Evolutionary conservation across 108 stramenopile genomes (phyloP), one percentile per base, ranked within the genome.

Genomic region (Skeletonema menzelii): DNA sequence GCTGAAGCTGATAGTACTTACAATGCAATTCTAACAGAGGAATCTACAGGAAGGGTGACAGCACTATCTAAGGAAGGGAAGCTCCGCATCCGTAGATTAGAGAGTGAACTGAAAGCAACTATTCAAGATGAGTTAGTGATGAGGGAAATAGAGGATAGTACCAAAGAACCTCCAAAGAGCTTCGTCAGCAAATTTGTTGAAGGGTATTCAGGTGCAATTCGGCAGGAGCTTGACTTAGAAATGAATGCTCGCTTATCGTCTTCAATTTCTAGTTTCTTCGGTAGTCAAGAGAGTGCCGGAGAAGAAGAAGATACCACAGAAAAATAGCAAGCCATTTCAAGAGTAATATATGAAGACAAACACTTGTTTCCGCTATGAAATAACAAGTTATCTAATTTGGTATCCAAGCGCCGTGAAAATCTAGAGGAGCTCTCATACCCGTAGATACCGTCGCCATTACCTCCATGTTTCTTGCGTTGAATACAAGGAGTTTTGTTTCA

Each of bases 181-280:
- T 91, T 95, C 61, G 85, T 92, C 28, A 58, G 84, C 56, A 83
- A 90, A n/a, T 95, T 95, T 80, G 91, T 92, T 5, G 90, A 92
- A 55, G 94, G 94, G 14, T 95, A 95, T 59, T 69, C 85, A 4
- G 85, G 86, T 12, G 84, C 81, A 15, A 82, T 81, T 56, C 81
- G 82, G 4, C 82, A 88, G 15, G 87, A 76, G 44, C 63, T 57
- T 60, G 86, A 87, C 30, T 69, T 85, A 12, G 79, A 73, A 65
- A 72, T 77, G 66, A 88, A 87, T 32, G 86, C 86, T 57, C 82
- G 85, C 11, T 70, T 92, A 38, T 81, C 91, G 5, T 73, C 67
- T 24, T 88, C 89, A 55, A 92, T 94, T 31, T 86, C 88, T 55
- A 85, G 89, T 40, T 94, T 87, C 72, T 94, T 94, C 75, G 89